Conservation (phyloP, 495 filamentous ascomycete genomes). For the Neurospora hispaniola region DNA sequence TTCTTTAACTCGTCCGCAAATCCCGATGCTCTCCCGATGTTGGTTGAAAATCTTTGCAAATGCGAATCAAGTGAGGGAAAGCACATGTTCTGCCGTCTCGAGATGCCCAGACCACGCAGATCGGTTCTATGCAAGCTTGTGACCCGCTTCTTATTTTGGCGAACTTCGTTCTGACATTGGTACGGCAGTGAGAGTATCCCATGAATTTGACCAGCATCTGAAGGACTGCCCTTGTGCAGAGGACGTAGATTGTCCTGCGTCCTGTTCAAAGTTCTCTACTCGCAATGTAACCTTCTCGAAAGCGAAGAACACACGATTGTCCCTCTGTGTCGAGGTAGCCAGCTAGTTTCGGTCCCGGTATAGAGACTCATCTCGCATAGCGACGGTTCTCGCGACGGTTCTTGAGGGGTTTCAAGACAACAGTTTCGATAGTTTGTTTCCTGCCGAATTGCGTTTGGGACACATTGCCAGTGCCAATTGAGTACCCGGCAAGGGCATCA, state of each 20-base stretch:
- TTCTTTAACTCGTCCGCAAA: neutral
- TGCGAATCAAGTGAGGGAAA: neutral
- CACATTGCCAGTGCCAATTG: neutral
- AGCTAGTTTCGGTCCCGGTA: neutral
- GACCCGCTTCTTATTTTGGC: neutral
- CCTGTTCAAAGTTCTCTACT: neutral
- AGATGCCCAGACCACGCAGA: neutral
- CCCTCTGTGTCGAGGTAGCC: neutral
- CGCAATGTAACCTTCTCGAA: neutral
- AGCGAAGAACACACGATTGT: neutral
- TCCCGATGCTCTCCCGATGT: neutral
- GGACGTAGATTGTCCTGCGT: neutral
- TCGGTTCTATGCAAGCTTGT: neutral
- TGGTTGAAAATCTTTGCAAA: neutral
- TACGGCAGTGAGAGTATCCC: neutral
- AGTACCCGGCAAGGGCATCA: neutral
- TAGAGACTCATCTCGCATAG: neutral
- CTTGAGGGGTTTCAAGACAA: neutral
- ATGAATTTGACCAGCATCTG: neutral
- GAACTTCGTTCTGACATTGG: neutral
- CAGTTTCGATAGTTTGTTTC: neutral
- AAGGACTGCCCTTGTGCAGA: neutral
- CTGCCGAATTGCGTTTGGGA: neutral
- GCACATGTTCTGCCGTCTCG: neutral
- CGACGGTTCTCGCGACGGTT: neutral